A percentile compares a stretch with the other conserved stretches of the same genome.
Evolutionary conservation across 192 early-diverging fungal genomes (phyloP).

Genomic region (Coemansia sp.): DNA sequence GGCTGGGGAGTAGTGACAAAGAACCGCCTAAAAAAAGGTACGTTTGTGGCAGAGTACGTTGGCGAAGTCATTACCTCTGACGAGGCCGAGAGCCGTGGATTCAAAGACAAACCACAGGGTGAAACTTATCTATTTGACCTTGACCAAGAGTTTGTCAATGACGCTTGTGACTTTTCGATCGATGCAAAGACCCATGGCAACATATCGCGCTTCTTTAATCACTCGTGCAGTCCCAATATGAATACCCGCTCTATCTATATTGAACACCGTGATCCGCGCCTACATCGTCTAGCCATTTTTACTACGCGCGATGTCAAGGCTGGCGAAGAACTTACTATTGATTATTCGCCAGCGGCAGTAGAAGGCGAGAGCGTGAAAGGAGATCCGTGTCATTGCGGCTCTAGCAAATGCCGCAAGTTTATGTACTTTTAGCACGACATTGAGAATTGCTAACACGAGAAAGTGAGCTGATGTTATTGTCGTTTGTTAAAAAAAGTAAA

Average conservation of each 20-base stretch:
- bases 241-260: conserved; percentile 47
- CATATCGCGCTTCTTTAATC: conserved; percentile 95
- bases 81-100: conserved; percentile 72
- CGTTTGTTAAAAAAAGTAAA: too few species aligned
- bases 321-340: conserved; percentile 93
- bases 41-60: conserved; percentile 96
- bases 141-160: conserved; percentile 70
- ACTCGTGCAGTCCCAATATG: conserved; percentile 93
- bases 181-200: conserved; percentile 94
- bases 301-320: conserved; percentile 67
- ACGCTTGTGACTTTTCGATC: conserved; percentile 90
- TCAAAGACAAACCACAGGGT: conserved; percentile 20
- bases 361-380: conserved; percentile 1
- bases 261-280: conserved; percentile 80
- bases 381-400: conserved; percentile 27
- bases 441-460: too few species aligned
- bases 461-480: too few species aligned
- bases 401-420: conserved; percentile 16
- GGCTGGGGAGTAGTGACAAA: conserved; percentile 54
- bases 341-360: conserved; percentile 77
- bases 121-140: conserved; percentile 67
- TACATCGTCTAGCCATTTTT: conserved; percentile 90
- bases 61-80: conserved; percentile 89
- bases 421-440: conserved; percentile 14
- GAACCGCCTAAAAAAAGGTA: conserved; percentile 36